Evolutionary conservation across 1,139 yeast species (phyloP).

Genomic region (Torulaspora globosa): DNA sequence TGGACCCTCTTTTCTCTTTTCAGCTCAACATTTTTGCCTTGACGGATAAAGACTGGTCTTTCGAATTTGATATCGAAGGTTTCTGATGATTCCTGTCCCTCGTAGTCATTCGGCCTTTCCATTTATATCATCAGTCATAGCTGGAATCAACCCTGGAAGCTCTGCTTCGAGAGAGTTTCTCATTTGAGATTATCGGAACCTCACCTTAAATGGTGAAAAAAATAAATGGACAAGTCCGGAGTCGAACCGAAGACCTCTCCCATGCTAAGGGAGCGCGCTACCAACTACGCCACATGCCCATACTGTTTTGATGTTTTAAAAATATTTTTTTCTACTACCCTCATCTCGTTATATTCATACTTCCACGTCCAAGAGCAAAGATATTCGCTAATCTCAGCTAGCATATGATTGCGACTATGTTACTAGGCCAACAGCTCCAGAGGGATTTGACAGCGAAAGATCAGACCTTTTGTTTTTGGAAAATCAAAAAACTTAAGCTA

Average conservation of each 20-base stretch:
- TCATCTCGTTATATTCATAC: neutral
- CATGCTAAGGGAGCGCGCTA: constrained; percentile 88
- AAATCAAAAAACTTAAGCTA: too few relatives aligned
- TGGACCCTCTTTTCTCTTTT: neutral
- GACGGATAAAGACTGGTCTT: constrained; percentile 1
- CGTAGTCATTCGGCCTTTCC: constrained; percentile 17
- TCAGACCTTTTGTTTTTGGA: too few relatives aligned
- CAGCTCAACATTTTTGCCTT: neutral
- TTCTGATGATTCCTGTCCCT: neutral
- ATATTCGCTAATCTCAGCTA: too few relatives aligned
- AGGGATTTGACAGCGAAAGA: too few relatives aligned
- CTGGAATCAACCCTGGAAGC: neutral
- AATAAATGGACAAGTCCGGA: constrained; percentile 72
- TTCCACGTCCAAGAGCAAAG: too few relatives aligned
- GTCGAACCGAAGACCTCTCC: constrained; percentile 84
- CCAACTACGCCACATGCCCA: constrained; percentile 89
- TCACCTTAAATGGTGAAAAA: constrained; percentile 13
- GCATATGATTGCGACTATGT: too few relatives aligned
- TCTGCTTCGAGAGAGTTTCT: neutral
- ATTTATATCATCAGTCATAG: neutral
- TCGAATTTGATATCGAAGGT: neutral
- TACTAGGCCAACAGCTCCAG: too few relatives aligned
- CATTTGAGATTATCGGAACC: neutral
- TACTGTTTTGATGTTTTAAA: neutral
- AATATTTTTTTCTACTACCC: neutral